These are phyloP conservation scores for Pugionium cornutum DNA, from an alignment of 345 rosid species.

Conservation along the genomic window DNA sequence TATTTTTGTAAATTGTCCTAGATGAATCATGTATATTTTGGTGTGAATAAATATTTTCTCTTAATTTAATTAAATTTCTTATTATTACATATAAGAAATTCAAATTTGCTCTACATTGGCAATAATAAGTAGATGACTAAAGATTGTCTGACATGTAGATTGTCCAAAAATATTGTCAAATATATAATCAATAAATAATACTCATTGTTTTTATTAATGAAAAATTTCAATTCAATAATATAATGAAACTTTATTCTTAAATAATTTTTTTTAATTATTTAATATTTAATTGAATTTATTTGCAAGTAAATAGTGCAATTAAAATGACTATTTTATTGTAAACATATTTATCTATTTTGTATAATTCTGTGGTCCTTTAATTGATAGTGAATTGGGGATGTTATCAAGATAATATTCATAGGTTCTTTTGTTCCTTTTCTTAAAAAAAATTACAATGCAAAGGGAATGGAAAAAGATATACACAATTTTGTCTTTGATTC, in stretches of 20 bases:
- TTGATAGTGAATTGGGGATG: conserved; percentile 12
- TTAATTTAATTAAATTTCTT: too few species aligned
- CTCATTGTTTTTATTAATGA: neutral
- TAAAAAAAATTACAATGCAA: neutral
- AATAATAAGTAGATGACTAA: too few species aligned
- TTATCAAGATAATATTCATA: conserved; percentile 32
- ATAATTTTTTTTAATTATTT: neutral
- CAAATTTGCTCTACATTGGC: too few species aligned
- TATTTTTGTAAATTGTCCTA: too few species aligned
- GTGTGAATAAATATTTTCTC: too few species aligned
- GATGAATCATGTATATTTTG: too few species aligned
- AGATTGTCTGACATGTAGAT: too few species aligned
- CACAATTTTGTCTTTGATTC: conserved; percentile 36
- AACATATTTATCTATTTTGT: neutral
- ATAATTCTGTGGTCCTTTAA: conserved; percentile 31
- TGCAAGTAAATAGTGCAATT: neutral
- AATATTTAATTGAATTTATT: neutral
- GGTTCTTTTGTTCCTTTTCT: neutral
- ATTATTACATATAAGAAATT: too few species aligned
- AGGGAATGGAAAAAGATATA: conserved; percentile 26
- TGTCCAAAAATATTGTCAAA: too few species aligned
- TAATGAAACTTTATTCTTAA: too few species aligned
- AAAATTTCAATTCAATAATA: too few species aligned
- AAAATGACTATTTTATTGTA: neutral
- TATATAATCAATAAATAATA: neutral